phyloP scores from a whole-genome alignment of 805 yeast genomes.

The Candida stauntonica region DNA sequence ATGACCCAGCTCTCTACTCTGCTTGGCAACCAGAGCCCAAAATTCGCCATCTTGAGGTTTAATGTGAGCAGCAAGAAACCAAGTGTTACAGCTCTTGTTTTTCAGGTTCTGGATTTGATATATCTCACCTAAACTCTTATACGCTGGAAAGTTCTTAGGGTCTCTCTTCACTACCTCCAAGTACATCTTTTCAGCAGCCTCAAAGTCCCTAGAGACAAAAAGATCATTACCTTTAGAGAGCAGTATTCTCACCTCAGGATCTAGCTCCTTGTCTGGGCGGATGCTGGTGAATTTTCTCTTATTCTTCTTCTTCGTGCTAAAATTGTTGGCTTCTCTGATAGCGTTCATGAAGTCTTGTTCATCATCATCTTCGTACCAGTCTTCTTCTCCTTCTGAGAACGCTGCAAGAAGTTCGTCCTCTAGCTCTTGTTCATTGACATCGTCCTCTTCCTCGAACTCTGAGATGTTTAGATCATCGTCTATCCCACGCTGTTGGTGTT shows the following conservation, averaged over 20 bases:
- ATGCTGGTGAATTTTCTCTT: slow-evolving; percentile 30
- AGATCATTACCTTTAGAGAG: slow-evolving; percentile 77
- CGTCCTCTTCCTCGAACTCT: slow-evolving; percentile 12
- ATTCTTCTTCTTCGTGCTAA: slow-evolving; percentile 42
- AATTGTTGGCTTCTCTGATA: slow-evolving; percentile 62
- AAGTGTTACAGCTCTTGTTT: slow-evolving; percentile 70
- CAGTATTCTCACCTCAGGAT: slow-evolving; percentile 67
- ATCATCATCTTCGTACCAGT: slow-evolving; percentile 35
- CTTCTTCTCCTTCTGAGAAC: slow-evolving; percentile 29
- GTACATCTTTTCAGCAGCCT: slow-evolving; percentile 54
- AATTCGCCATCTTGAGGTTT: slow-evolving; percentile 71
- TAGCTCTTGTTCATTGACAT: slow-evolving; percentile 15
- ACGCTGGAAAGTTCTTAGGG: slow-evolving; percentile 75
- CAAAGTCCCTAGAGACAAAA: slow-evolving; percentile 60
- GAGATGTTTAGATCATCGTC: neutral
- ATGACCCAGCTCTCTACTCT: slow-evolving; percentile 61
- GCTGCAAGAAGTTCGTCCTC: slow-evolving; percentile 35
- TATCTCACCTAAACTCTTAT: slow-evolving; percentile 84
- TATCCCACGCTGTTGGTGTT: slow-evolving; percentile 2
- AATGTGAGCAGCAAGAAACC: slow-evolving; percentile 80
- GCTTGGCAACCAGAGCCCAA: slow-evolving; percentile 74
- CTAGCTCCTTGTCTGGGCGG: slow-evolving; percentile 40
- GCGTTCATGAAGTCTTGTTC: slow-evolving; percentile 54
- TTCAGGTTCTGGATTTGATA: slow-evolving; percentile 61
- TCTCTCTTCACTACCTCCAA: slow-evolving; percentile 73